Evolutionary conservation across 495 filamentous ascomycete species (phyloP), one percentile per base, ranked within the genome.

Genomic region (Darksidea phi): DNA sequence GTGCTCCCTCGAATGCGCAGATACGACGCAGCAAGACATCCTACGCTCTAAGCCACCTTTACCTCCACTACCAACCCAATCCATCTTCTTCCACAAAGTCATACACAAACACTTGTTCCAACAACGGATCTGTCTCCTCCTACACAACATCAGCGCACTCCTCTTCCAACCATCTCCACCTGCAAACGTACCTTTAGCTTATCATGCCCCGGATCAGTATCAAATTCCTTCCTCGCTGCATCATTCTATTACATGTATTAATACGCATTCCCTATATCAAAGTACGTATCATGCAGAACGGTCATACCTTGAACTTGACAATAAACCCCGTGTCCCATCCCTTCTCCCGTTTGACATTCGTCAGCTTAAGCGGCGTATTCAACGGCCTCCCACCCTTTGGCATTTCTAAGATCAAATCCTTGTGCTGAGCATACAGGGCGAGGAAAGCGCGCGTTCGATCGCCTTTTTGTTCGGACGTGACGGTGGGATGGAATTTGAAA

Each of bases 31-130:
- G n/a, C n/a, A n/a, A n/a, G n/a, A n/a, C n/a, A n/a, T n/a, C n/a
- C n/a, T n/a, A n/a, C n/a, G n/a, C n/a, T n/a, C n/a, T n/a, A n/a
- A n/a, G n/a, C n/a, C n/a, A n/a, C n/a, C n/a, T n/a, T n/a, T n/a
- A n/a, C n/a, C n/a, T n/a, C n/a, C n/a, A n/a, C 55, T 59, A 23
- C 48, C 21, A 59, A 18, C 47, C 26, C 47, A 37, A 18, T 18
- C 17, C 36, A 6, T 18, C 49, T 15, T 53, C 7, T 18, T 53
- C 49, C n/a, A 37, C 20, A 18, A 53, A 37, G 13, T 53, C 49
- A 18, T 53, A 53, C 7, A 53, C 49, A 50, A 50, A 50, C 1
- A 50, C 48, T 15, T 23, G 49, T 28, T 37, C 25, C 26, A 53
- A 23, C 15, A 53, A 18, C 15, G 49, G 32, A 38, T 53, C 49